phyloP scores from a whole-genome alignment of 2,329 filamentous ascomycete species.

The Nemania sp. region DNA sequence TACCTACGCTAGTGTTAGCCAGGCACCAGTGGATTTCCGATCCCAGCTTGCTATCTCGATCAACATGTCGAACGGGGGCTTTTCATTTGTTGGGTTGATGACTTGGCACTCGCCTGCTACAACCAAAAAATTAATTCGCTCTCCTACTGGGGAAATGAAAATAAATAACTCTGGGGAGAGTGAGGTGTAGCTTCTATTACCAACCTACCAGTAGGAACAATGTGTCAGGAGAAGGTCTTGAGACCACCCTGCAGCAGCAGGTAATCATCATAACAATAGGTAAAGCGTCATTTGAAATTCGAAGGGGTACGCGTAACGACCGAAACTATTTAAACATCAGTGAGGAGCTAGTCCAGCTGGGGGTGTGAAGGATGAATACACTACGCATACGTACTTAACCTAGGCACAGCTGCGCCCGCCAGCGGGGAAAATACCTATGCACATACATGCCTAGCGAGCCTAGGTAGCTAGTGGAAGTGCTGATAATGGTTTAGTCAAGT shows the following conservation, averaged over 20 bases:
- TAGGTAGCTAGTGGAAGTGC: too few species aligned
- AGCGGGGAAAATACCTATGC: conserved; percentile 18
- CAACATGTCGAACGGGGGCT: conserved; percentile 18
- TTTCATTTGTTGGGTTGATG: conserved; percentile 23
- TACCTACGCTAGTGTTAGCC: conserved; percentile 28
- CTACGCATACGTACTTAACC: background rate
- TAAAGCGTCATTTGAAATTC: conserved; percentile 26
- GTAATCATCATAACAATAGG: conserved; percentile 6
- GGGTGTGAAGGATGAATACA: conserved; percentile 7
- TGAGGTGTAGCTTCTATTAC: background rate
- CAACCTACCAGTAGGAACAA: background rate
- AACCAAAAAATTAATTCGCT: conserved; percentile 12
- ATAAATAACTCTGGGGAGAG: background rate
- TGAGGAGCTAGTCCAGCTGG: conserved; percentile 11
- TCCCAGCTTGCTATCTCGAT: conserved; percentile 34
- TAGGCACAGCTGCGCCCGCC: background rate
- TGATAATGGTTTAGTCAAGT: background rate
- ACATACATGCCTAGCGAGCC: too few species aligned
- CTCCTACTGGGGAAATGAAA: background rate
- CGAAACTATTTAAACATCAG: conserved; percentile 23
- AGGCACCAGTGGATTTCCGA: conserved; percentile 33
- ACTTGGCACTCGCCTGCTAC: conserved; percentile 22
- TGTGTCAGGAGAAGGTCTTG: conserved; percentile 14
- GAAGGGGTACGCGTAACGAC: conserved; percentile 26
- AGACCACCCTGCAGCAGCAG: conserved; percentile 17